Evolutionary conservation across 2,329 filamentous ascomycete genomes (phyloP).

Genomic region (Colletotrichum spinosum): DNA sequence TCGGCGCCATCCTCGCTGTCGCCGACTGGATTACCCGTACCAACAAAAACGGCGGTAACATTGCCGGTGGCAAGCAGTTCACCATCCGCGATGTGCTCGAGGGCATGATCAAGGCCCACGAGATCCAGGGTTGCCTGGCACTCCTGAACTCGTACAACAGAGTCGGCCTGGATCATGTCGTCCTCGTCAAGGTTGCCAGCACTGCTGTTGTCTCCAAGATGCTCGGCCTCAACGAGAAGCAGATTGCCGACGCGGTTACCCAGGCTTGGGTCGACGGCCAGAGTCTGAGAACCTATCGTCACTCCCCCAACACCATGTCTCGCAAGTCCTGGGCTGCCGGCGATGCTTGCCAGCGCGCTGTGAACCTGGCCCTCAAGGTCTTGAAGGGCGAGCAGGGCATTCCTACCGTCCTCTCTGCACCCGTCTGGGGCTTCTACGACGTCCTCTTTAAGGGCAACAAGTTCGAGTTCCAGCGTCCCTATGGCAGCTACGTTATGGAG

Average conservation of each 20-base stretch:
- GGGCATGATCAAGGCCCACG: constrained; percentile 99
- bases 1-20: constrained; percentile 95
- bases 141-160: constrained; percentile 99
- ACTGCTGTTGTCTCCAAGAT: constrained; percentile 95
- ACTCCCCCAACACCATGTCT: constrained; percentile 99
- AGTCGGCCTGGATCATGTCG: constrained; percentile 97
- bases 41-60: constrained; percentile 79
- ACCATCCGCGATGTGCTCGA: constrained; percentile 92
- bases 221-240: constrained; percentile 87
- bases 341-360: constrained; percentile 95
- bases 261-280: constrained; percentile 99
- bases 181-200: constrained; percentile 96
- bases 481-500: constrained; percentile 99
- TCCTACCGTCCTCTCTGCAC: constrained; percentile 91
- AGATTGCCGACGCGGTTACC: constrained; percentile 94
- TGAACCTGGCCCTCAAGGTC: constrained; percentile 91
- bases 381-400: constrained; percentile 91
- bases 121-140: constrained; percentile 97
- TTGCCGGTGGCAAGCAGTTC: constrained; percentile 88
- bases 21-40: constrained; percentile 98
- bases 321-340: constrained; percentile 99
- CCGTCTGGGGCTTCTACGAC: constrained; percentile 98
- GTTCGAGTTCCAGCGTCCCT: constrained; percentile 95
- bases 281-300: constrained; percentile 94
- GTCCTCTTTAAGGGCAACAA: constrained; percentile 96